phyloP scores from a whole-genome alignment of 768 basidiomycete species.

The Lentinula aciculospora region DNA sequence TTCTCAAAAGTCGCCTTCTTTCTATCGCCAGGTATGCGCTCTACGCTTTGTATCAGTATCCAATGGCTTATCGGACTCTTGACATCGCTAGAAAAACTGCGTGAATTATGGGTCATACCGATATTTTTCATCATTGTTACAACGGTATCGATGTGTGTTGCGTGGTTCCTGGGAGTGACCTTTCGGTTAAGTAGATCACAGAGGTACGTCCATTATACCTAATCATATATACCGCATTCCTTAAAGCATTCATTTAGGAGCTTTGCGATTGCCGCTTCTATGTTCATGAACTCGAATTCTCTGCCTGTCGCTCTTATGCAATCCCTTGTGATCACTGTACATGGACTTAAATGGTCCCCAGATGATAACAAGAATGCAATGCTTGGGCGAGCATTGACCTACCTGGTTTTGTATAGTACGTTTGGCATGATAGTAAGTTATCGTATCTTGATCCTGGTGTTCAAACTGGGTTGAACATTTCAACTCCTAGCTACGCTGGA shows the following conservation, averaged over 20 bases:
- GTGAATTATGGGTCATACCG: constrained; percentile 81
- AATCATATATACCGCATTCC: background rate
- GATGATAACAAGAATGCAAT: constrained; percentile 84
- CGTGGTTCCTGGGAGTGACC: constrained; percentile 54
- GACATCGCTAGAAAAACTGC: constrained; percentile 53
- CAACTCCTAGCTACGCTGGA: constrained; percentile 76
- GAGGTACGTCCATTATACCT: constrained; percentile 41
- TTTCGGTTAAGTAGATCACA: constrained; percentile 73
- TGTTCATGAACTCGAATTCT: constrained; percentile 94
- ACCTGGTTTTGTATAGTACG: constrained; percentile 89
- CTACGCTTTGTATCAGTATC: background rate
- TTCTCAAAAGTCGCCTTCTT: constrained; percentile 97
- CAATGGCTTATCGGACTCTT: background rate
- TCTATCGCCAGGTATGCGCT: constrained; percentile 60
- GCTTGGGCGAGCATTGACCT: constrained; percentile 87
- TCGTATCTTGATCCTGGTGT: background rate
- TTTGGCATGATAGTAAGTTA: constrained; percentile 87
- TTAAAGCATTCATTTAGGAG: constrained; percentile 33
- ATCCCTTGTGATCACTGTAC: constrained; percentile 78
- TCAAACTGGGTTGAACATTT: background rate
- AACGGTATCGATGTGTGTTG: constrained; percentile 59
- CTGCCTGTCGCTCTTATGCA: constrained; percentile 95
- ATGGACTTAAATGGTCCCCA: constrained; percentile 72
- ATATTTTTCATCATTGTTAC: constrained; percentile 82
- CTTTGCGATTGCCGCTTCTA: constrained; percentile 76